These are phyloP conservation scores for Tephrocybe sp. DNA, from an alignment of 768 basidiomycete species.

Conservation along the genomic window DNA sequence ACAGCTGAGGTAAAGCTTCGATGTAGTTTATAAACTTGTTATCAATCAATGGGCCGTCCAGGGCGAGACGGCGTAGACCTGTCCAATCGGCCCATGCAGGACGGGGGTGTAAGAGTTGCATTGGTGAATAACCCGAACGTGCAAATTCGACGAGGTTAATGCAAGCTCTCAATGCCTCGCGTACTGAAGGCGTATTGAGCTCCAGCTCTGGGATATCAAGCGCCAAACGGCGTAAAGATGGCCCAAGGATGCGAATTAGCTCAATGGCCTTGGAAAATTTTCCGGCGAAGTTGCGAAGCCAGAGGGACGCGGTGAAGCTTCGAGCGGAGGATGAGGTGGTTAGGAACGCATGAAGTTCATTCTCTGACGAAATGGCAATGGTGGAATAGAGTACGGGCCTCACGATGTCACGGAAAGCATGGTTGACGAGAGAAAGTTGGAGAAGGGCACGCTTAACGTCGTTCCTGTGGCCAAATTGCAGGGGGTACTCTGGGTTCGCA, in stretches of 20 bases:
- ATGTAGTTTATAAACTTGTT: slow-evolving; percentile 10
- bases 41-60: slow-evolving; percentile 14
- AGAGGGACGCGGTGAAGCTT: slow-evolving; percentile 5
- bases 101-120: slow-evolving; percentile 9
- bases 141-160: slow-evolving; percentile 13
- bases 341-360: slow-evolving; percentile 7
- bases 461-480: slow-evolving; percentile 12
- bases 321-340: slow-evolving; percentile 4
- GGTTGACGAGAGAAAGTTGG: slow-evolving; percentile 12
- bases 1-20: slow-evolving; percentile 3
- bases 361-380: slow-evolving; percentile 11
- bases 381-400: slow-evolving; percentile 13
- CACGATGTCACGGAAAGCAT: slow-evolving; percentile 1
- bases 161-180: slow-evolving; percentile 9
- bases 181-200: slow-evolving; percentile 7
- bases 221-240: slow-evolving; percentile 12
- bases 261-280: slow-evolving; percentile 6
- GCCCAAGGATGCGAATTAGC: slow-evolving; percentile 10
- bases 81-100: slow-evolving; percentile 11
- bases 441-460: slow-evolving; percentile 12
- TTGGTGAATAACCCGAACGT: slow-evolving; percentile 13
- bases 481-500: slow-evolving; percentile 3
- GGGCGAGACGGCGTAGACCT: slow-evolving; percentile 11
- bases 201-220: slow-evolving; percentile 10
- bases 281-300: slow-evolving; percentile 8